Conservation (phyloP, 352 stramenopile species). For the Phytopythium litorale region DNA sequence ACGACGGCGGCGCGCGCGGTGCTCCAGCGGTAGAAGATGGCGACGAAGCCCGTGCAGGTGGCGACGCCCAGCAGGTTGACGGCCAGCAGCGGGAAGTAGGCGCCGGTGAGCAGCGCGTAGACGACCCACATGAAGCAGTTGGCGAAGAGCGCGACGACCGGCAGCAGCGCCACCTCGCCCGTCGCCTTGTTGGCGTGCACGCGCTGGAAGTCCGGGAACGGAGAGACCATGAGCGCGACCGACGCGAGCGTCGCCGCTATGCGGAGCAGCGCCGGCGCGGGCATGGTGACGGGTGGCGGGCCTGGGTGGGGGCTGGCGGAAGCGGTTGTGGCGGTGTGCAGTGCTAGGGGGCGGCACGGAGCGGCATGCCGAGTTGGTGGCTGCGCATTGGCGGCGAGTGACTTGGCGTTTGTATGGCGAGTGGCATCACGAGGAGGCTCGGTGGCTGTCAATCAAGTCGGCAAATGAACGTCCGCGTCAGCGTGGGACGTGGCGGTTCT, state of each 20-base stretch:
- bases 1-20: constrained; percentile 6
- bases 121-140: constrained; percentile 28
- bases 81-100: constrained; percentile 27
- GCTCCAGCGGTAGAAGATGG: constrained; percentile 24
- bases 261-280: constrained; percentile 12
- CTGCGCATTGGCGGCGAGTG: not conserved
- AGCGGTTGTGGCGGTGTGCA: not conserved
- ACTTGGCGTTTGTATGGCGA: not conserved
- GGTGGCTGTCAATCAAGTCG: constrained; percentile 1
- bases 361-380: not conserved
- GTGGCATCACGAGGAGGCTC: not conserved
- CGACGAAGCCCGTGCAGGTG: constrained; percentile 25
- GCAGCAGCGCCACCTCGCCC: constrained; percentile 19
- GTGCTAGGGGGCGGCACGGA: not conserved
- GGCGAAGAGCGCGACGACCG: constrained; percentile 26
- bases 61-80: constrained; percentile 22
- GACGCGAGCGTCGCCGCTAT: constrained; percentile 21
- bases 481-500: not conserved
- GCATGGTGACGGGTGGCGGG: not conserved
- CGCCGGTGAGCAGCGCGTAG: constrained; percentile 26
- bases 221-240: constrained; percentile 21
- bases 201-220: constrained; percentile 20
- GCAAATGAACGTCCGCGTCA: not conserved
- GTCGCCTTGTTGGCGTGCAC: constrained; percentile 14
- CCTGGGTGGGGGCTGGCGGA: not conserved